phyloP scores from a whole-genome alignment of 257 asterid species.

The Nicotiana paniculata region DNA sequence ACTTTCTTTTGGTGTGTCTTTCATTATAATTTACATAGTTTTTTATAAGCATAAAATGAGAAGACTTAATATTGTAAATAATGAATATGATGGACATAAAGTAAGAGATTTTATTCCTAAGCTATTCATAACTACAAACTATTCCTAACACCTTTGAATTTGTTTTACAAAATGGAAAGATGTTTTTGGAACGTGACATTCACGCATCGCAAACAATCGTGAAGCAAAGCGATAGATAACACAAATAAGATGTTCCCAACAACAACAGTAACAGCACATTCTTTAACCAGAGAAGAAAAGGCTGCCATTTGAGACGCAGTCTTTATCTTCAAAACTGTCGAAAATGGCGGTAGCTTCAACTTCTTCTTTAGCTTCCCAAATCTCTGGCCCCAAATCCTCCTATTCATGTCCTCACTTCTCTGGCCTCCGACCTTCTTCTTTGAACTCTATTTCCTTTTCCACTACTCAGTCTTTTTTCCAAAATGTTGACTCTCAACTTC shows the following conservation, averaged over 20 bases:
- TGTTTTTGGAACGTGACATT: background rate
- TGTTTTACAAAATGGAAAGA: too few relatives aligned
- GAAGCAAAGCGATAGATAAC: background rate
- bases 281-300: background rate
- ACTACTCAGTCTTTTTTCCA: slow-evolving; percentile 46
- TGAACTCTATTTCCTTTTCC: slow-evolving; percentile 28
- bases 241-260: background rate
- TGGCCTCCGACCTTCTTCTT: slow-evolving; percentile 59
- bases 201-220: background rate
- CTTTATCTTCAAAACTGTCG: background rate
- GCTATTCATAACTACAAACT: too few relatives aligned
- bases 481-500: slow-evolving; percentile 48
- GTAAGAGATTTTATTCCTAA: too few relatives aligned
- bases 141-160: too few relatives aligned
- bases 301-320: background rate
- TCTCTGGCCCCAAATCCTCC: slow-evolving; percentile 7
- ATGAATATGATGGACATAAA: too few relatives aligned
- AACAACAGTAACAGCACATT: background rate
- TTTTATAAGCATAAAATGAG: too few relatives aligned
- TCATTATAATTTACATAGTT: too few relatives aligned
- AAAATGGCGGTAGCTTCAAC: slow-evolving; percentile 30
- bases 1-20: too few relatives aligned
- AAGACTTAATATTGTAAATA: too few relatives aligned
- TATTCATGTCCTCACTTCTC: slow-evolving; percentile 30
- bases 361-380: slow-evolving; percentile 31